phyloP scores from a whole-genome alignment of 306 rosid genomes.

The Sphenostylis stenocarpa region DNA sequence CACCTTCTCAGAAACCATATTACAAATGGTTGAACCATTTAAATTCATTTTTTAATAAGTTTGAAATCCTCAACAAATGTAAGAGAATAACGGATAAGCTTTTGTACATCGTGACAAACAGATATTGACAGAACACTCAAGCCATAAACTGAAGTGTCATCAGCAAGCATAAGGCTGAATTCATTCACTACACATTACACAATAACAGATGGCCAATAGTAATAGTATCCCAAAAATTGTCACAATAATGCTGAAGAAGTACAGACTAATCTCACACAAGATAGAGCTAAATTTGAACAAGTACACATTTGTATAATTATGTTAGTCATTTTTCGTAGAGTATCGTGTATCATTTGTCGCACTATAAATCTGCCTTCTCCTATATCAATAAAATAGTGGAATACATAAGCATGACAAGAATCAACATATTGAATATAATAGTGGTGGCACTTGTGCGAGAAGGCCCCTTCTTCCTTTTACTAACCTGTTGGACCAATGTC shows the following conservation, averaged over 20 bases:
- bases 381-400: conserved; percentile 43
- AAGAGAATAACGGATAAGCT: background rate
- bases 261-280: background rate
- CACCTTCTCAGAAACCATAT: background rate
- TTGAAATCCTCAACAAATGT: background rate
- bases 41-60: background rate
- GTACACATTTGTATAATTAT: background rate
- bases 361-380: background rate
- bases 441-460: conserved; percentile 44
- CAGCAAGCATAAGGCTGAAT: background rate
- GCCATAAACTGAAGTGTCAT: background rate
- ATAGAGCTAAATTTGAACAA: conserved; percentile 1
- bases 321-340: background rate
- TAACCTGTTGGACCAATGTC: conserved; percentile 54
- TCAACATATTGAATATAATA: conserved; percentile 39
- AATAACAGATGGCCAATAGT: background rate
- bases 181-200: background rate
- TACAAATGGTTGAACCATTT: background rate
- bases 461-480: conserved; percentile 53
- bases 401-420: conserved; percentile 42
- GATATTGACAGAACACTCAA: background rate
- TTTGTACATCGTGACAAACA: background rate
- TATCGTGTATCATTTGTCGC: background rate
- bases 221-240: background rate
- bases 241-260: background rate